Evolutionary conservation across 2,329 filamentous ascomycete genomes (phyloP).

Genomic region (Penicillium thymicola): DNA sequence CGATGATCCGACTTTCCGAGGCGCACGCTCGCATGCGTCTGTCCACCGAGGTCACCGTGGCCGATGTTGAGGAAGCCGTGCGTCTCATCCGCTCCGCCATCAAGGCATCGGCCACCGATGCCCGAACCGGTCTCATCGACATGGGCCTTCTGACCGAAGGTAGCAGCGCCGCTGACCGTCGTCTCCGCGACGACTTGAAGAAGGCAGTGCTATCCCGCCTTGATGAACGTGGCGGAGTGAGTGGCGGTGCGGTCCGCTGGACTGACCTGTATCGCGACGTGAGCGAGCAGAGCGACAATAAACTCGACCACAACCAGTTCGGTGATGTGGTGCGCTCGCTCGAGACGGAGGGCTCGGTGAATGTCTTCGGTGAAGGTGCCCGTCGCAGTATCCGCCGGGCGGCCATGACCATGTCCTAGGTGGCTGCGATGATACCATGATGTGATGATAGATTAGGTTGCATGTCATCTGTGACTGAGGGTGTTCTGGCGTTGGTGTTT

Average conservation of each 20-base stretch:
- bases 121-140: slow-evolving; percentile 86
- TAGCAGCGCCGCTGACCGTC: slow-evolving; percentile 82
- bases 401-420: slow-evolving; percentile 18
- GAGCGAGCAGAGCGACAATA: slow-evolving; percentile 64
- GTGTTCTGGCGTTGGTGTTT: slow-evolving; percentile 10
- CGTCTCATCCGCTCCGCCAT: slow-evolving; percentile 89
- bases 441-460: slow-evolving; percentile 28
- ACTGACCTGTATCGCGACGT: slow-evolving; percentile 73
- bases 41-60: slow-evolving; percentile 67
- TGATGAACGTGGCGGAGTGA: slow-evolving; percentile 72
- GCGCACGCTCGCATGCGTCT: slow-evolving; percentile 98
- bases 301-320: slow-evolving; percentile 77
- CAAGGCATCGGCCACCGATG: slow-evolving; percentile 95
- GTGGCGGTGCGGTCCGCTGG: slow-evolving; percentile 66
- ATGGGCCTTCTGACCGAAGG: slow-evolving; percentile 95
- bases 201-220: slow-evolving; percentile 69
- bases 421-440: slow-evolving; percentile 23
- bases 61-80: slow-evolving; percentile 86
- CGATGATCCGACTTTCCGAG: slow-evolving; percentile 95
- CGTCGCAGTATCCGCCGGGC: slow-evolving; percentile 72
- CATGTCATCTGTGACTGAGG: slow-evolving; percentile 16
- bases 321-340: slow-evolving; percentile 73
- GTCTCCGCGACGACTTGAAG: slow-evolving; percentile 80
- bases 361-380: slow-evolving; percentile 77
- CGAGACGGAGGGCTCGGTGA: slow-evolving; percentile 80